Evolutionary conservation across 306 rosid species (phyloP), one percentile per base, ranked within the genome.

Genomic region (Castanopsis chinensis): DNA sequence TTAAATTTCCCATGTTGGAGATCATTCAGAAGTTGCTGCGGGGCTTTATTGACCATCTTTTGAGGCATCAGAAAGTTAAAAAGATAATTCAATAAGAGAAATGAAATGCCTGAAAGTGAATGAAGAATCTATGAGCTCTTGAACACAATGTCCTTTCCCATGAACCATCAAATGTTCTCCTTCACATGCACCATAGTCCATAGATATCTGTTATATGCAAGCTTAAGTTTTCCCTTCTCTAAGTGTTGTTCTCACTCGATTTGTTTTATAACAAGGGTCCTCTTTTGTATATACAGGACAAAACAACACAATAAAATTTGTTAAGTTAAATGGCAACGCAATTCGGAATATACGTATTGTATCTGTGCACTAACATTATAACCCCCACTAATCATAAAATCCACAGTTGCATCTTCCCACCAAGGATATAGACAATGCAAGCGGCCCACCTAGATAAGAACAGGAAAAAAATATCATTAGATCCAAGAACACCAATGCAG

Each of bases 361-460:
- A 94, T 91, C 80, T 84, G 87, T 71, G 88, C 28, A 55, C 82
- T 54, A 76, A 92, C 92, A 63, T 85, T 88, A 76, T 95, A 95
- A 69, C 97, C 96, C 32, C 99, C 99, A 79, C 93, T 91, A 54
- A 85, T 85, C 97, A 91, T 91, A 78, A 95, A 95, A 84, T 84
- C 89, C 69, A 92, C 97, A 7, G 93, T 81, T 65, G 96, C 93
- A 83, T 95, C 96, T 78, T 89, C 91, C 97, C 98, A 91, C 96
- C 97, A 91, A 45, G 99, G 98, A 55, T 90, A 43, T 75, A 84
- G 80, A 81, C 99, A 95, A 83, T 95, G 97, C 90, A 95, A 87
- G 75, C 97, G 97, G 53, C 99, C 99, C 15, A 91, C 86, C 99
- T 95, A 80, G 56, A 71, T 60, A 76, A 81, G 45, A 80, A 75